phyloP scores from a whole-genome alignment of 2,329 filamentous ascomycete species.

The Trichophyton equinum region DNA sequence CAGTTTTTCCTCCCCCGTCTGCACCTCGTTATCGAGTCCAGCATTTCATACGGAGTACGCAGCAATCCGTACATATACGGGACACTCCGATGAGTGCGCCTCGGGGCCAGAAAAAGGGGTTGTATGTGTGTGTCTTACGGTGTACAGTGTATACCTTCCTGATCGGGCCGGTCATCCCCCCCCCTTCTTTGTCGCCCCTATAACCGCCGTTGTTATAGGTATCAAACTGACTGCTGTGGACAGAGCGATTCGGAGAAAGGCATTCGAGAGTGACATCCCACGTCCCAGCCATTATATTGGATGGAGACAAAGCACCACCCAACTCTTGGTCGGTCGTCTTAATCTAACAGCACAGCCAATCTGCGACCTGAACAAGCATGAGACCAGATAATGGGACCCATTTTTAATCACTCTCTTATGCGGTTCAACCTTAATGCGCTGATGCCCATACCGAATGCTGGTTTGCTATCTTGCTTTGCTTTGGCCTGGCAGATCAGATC shows the following conservation, averaged over 20 bases:
- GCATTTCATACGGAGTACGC: neutral
- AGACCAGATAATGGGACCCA: neutral
- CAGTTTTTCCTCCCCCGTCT: neutral
- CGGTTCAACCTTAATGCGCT: neutral
- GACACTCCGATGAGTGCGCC: neutral
- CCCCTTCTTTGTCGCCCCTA: neutral
- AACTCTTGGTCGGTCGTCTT: neutral
- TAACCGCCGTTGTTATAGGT: neutral
- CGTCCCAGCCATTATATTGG: neutral
- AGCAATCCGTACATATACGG: neutral
- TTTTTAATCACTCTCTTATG: neutral
- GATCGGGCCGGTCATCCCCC: neutral
- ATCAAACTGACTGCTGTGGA: neutral
- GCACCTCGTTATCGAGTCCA: neutral
- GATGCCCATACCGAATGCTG: neutral
- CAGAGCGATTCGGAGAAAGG: neutral
- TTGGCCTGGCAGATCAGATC: neutral
- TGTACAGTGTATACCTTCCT: neutral
- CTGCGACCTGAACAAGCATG: conserved; percentile 1
- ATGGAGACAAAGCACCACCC: neutral
- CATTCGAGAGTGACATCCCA: neutral
- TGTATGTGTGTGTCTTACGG: too few species aligned
- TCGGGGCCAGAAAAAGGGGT: too few species aligned
- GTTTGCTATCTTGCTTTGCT: neutral
- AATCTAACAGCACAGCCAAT: neutral